These are phyloP conservation scores for Cutaneotrichosporon dermatis DNA, from an alignment of 1,284 basidiomycete genomes.

Conservation along the genomic window DNA sequence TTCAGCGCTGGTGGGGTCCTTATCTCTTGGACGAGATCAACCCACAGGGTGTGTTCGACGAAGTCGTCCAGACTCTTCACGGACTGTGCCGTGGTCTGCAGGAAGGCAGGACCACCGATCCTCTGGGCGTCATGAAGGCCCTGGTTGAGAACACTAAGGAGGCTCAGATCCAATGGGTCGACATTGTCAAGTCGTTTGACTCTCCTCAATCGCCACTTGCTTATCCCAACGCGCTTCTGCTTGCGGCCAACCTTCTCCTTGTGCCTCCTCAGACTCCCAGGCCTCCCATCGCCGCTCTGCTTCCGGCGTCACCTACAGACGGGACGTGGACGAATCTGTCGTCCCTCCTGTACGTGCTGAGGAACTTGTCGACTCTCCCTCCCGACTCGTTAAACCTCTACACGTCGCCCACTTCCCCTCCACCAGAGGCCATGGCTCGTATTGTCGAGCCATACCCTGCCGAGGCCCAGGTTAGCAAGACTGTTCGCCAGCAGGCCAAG, in stretches of 20 bases:
- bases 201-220: constrained; percentile 38
- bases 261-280: constrained; percentile 47
- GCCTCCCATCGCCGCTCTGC: constrained; percentile 48
- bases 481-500: constrained; percentile 58
- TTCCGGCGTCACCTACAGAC: constrained; percentile 47
- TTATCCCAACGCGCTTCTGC: constrained; percentile 40
- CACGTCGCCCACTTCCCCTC: constrained; percentile 69
- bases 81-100: constrained; percentile 44
- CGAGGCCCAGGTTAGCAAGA: constrained; percentile 32
- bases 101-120: constrained; percentile 46
- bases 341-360: constrained; percentile 80
- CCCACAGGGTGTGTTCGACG: constrained; percentile 26
- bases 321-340: constrained; percentile 76
- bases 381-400: constrained; percentile 89
- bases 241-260: constrained; percentile 48
- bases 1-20: constrained; percentile 46
- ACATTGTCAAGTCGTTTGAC: constrained; percentile 53
- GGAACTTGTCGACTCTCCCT: constrained; percentile 79
- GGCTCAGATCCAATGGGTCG: constrained; percentile 68
- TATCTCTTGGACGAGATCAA: constrained; percentile 36
- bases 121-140: constrained; percentile 55
- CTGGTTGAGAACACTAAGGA: constrained; percentile 65
- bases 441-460: constrained; percentile 74
- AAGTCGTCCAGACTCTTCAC: constrained; percentile 33
- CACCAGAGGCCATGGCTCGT: constrained; percentile 74